These are phyloP conservation scores for Tetrahymena malaccensis DNA, from an alignment of 73 alveolate species.

Conservation along the genomic window DNA sequence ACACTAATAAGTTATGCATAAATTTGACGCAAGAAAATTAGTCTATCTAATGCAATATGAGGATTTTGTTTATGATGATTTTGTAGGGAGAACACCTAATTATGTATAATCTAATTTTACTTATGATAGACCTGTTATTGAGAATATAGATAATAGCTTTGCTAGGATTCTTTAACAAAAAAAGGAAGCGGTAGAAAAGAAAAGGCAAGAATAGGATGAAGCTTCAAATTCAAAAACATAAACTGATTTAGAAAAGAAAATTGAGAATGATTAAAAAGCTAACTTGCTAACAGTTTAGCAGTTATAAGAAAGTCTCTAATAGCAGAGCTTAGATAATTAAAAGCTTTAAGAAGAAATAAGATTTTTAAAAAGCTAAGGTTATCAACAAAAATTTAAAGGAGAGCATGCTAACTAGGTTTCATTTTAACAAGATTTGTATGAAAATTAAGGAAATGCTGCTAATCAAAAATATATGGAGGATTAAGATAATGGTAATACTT, in stretches of 20 bases:
- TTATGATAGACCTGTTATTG: neutral
- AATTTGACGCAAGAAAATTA: neutral
- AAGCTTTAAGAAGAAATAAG: neutral
- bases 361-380: neutral
- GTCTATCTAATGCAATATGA: neutral
- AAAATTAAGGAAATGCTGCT: no score
- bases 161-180: neutral
- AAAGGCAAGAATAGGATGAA: neutral
- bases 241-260: neutral
- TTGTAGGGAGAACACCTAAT: neutral
- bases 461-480: no score
- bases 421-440: no score
- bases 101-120: neutral
- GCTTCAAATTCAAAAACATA: neutral
- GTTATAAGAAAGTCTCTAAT: neutral
- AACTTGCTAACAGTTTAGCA: neutral
- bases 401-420: neutral
- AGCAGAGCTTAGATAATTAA: neutral
- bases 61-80: neutral
- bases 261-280: neutral
- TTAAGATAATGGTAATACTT: no score
- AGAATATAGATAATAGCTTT: neutral
- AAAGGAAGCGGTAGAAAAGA: neutral
- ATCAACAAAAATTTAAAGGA: neutral
- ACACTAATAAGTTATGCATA: neutral